Percentiles rank a stretch among this genome's conserved stretches.
Evolutionary conservation across 2,329 filamentous ascomycete species (phyloP).

Genomic region (Xylariaceae sp.): DNA sequence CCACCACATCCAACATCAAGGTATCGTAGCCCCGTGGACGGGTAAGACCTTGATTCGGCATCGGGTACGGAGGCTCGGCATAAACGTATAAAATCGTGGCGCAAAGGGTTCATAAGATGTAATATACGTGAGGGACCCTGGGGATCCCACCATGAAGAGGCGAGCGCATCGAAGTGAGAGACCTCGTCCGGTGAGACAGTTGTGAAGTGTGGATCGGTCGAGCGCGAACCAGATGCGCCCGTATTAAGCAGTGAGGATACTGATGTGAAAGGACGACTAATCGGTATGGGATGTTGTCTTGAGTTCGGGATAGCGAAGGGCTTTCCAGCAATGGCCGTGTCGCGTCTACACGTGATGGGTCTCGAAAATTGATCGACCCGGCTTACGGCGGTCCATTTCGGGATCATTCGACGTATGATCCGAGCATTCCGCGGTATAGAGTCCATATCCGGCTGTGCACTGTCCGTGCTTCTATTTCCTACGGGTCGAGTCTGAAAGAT

Average conservation of each 20-base stretch:
- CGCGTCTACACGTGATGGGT: not conserved
- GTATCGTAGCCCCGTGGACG: conserved; percentile 54
- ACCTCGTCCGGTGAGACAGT: conserved; percentile 87
- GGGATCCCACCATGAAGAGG: conserved; percentile 95
- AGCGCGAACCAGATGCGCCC: conserved; percentile 19
- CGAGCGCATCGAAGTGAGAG: conserved; percentile 89
- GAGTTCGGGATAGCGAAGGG: not conserved
- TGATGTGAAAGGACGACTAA: conserved; percentile 11
- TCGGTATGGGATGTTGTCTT: not conserved
- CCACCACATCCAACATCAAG: conserved; percentile 95
- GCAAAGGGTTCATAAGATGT: conserved; percentile 96
- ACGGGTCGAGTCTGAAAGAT: not conserved
- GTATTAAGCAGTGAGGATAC: not conserved
- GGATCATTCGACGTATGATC: conserved; percentile 5
- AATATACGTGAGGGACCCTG: conserved; percentile 87
- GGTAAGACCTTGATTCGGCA: conserved; percentile 30
- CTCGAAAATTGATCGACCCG: conserved; percentile 3
- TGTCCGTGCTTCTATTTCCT: not conserved
- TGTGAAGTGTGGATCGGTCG: conserved; percentile 41
- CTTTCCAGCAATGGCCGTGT: not conserved
- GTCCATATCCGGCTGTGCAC: conserved; percentile 6
- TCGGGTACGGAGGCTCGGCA: conserved; percentile 60
- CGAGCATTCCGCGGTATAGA: conserved; percentile 6
- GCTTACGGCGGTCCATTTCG: not conserved
- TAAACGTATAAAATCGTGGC: conserved; percentile 80